These are phyloP conservation scores for Amylocystis lapponica DNA, from an alignment of 768 basidiomycete genomes.

Conservation along the genomic window DNA sequence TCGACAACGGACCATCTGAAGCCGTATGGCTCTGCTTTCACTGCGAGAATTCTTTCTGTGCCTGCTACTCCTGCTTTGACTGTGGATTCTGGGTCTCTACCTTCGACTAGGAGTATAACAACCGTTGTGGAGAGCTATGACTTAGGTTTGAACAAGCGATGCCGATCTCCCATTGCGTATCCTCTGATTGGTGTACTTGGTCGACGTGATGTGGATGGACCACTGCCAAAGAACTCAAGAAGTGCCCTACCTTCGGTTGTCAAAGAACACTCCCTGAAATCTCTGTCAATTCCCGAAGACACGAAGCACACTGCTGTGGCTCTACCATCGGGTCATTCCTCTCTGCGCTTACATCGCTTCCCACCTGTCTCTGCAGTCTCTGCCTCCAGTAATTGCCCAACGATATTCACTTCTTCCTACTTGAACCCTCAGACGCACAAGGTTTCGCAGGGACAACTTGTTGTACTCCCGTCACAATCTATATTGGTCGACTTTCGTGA, in stretches of 20 bases:
- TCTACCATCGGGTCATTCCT: no score
- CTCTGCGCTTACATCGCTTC: background rate
- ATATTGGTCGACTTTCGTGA: constrained; percentile 55
- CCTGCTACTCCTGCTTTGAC: constrained; percentile 9
- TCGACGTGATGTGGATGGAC: no score
- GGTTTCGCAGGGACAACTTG: constrained; percentile 39
- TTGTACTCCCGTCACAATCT: constrained; percentile 43
- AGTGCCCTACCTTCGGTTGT: no score
- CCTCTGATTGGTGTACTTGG: no score
- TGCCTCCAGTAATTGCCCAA: no score
- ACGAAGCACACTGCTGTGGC: no score
- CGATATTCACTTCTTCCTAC: constrained; percentile 28
- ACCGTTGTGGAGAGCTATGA: background rate
- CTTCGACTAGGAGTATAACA: constrained; percentile 7
- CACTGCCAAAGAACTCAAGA: no score
- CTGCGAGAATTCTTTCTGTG: background rate
- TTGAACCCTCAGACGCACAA: constrained; percentile 37
- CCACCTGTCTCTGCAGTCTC: background rate
- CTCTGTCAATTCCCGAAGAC: no score
- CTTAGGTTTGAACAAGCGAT: background rate
- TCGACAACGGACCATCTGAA: no score
- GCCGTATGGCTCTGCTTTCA: no score
- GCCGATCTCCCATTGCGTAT: no score
- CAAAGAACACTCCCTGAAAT: no score
- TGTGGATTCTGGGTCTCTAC: constrained; percentile 2